Percentiles rank a stretch among this genome's conserved stretches.
These are phyloP conservation scores for barrel medic (Medicago truncatula) DNA, from an alignment of 306 rosid genomes.

Conservation along the genomic window MtrunA17r5.0-ANR NC_053046.1:4466501-4467000, in stretches of 20 bases:
- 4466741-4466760: constrained; percentile 37
- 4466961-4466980: constrained; percentile 90
- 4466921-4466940: constrained; percentile 19
- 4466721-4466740: constrained; percentile 33
- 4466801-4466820: constrained; percentile 90
- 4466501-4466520: neutral
- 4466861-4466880: constrained; percentile 92
- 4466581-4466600: neutral
- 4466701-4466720: neutral
- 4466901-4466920: neutral
- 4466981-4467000: constrained; percentile 84
- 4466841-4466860: constrained; percentile 96
- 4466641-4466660: neutral
- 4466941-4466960: constrained; percentile 54
- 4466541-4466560: neutral
- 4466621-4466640: neutral
- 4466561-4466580: constrained; percentile 10
- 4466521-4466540: neutral
- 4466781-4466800: constrained; percentile 81
- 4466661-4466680: constrained; percentile 12
- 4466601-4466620: neutral
- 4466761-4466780: constrained; percentile 79
- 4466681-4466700: constrained; percentile 4
- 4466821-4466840: constrained; percentile 85
- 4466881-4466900: constrained; percentile 59